Evolutionary conservation across 495 filamentous ascomycete genomes (phyloP).

Genomic region (Sphaerosporella brunnea): DNA sequence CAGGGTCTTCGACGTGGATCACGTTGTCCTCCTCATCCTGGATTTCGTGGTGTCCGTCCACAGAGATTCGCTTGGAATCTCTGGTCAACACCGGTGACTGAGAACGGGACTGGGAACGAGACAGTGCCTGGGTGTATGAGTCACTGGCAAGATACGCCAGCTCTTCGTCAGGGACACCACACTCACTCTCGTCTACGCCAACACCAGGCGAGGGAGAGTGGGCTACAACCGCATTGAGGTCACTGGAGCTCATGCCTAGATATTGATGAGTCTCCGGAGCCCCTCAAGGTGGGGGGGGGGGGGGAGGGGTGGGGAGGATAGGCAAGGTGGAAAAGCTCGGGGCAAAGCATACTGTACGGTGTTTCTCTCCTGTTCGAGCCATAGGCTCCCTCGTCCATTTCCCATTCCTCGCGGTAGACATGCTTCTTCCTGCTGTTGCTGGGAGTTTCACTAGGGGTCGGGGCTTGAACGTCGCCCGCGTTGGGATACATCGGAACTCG

Average conservation of each 20-base stretch:
- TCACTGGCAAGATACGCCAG: slow-evolving; percentile 30
- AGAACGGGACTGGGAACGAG: slow-evolving; percentile 6
- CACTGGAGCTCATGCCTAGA: slow-evolving; percentile 77
- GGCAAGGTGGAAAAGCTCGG: slow-evolving; percentile 1
- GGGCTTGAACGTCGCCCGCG: slow-evolving; percentile 92
- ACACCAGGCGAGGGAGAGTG: slow-evolving; percentile 47
- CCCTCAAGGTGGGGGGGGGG: slow-evolving; percentile 34
- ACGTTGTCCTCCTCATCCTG: slow-evolving; percentile 5
- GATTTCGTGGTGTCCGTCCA: slow-evolving; percentile 1
- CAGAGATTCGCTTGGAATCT: not conserved
- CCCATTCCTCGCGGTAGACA: slow-evolving; percentile 25
- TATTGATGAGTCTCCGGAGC: slow-evolving; percentile 57
- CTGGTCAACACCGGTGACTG: not conserved
- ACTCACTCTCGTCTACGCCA: slow-evolving; percentile 39
- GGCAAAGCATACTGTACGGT: slow-evolving; percentile 18
- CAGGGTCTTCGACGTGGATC: slow-evolving; percentile 10
- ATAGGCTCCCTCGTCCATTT: slow-evolving; percentile 25
- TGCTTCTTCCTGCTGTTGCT: slow-evolving; percentile 48
- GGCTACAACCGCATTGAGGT: slow-evolving; percentile 77
- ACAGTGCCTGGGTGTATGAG: slow-evolving; percentile 24
- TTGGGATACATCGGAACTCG: slow-evolving; percentile 87
- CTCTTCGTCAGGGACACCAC: slow-evolving; percentile 26
- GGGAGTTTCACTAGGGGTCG: slow-evolving; percentile 65
- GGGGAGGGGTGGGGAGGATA: slow-evolving; percentile 7
- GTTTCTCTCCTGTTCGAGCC: slow-evolving; percentile 16